Evolutionary conservation across 208 protist species (phyloP), one percentile per base, ranked within the genome.

Genomic region (Zelonia costaricensis): DNA sequence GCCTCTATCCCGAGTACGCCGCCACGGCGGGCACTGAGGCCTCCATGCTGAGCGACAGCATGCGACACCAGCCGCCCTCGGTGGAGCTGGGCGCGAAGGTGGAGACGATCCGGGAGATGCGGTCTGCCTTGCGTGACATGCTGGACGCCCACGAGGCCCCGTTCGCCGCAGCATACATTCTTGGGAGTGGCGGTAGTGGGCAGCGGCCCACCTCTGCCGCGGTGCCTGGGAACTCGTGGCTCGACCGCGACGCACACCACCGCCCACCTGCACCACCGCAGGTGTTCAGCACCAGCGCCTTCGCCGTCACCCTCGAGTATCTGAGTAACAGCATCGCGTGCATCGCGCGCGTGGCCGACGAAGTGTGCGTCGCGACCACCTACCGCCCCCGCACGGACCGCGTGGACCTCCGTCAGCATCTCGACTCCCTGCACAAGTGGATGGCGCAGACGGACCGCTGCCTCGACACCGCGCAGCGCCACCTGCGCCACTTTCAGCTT

Each of bases 401-500:
- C 9, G 64, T 83, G 6, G 10, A 60, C 22, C 39, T 92, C 47
- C 44, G 71, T 35, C 72, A 75, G 8, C 60, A 78, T 18, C 61
- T 92, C 20, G 59, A 65, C 27, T 63, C 65, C 7, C 53, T 85
- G 46, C 47, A 45, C 15, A 70, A 74, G 25, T 76, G 87, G 68
- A 60, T 78, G n/a, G 38, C 43, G 13, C 74, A 89, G 59, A 46
- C 63, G 3, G 62, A 74, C 16, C 51, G 36, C 0, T 82, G 78
- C 35, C 62, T 86, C 25, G 47, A 61, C 16, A 66, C 74, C 16
- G 57, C 75, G 22, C 28, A 84, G 61, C 54, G 72, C 8, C 85
- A 94, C 45, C 60, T 89, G 8, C 51, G 64, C 22, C 88, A 91
- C 72, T 87, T 91, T 58, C 74, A 88, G 59, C 28, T 68, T 7